phyloP scores from a whole-genome alignment of 2,329 filamentous ascomycete species.

The Aspergillus novofumigatus region DNA sequence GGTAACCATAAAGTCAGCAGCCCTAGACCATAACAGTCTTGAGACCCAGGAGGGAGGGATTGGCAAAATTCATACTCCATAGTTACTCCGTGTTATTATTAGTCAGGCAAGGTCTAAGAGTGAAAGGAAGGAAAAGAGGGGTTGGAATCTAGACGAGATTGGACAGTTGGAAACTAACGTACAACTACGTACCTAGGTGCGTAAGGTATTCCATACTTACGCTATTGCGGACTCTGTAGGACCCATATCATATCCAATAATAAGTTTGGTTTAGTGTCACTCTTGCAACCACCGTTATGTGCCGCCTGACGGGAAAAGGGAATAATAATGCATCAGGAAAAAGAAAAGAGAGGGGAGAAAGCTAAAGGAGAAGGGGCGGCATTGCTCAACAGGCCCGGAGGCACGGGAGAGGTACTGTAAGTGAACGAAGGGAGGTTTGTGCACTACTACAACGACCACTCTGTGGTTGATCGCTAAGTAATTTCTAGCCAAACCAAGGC shows the following conservation, averaged over 20 bases:
- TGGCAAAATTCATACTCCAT: background rate
- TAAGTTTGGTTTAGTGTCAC: conserved; percentile 27
- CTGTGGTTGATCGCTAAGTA: conserved; percentile 28
- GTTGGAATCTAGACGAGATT: conserved; percentile 11
- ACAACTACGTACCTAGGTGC: background rate
- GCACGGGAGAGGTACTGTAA: conserved; percentile 11
- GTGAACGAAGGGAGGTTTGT: conserved; percentile 20
- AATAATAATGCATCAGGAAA: conserved; percentile 1
- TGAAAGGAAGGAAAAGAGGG: conserved; percentile 7
- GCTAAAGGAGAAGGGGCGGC: conserved; percentile 20
- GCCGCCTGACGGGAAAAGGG: conserved; percentile 4
- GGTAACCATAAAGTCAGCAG: conserved; percentile 19
- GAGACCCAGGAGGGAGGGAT: background rate
- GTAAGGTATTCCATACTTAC: conserved; percentile 1
- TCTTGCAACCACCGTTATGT: conserved; percentile 25
- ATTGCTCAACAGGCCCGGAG: conserved; percentile 19
- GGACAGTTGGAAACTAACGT: background rate
- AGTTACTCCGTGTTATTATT: background rate
- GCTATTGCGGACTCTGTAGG: conserved; percentile 15
- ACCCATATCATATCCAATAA: conserved; percentile 36
- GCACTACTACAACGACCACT: conserved; percentile 5
- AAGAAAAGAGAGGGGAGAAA: conserved; percentile 6
- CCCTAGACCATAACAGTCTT: background rate
- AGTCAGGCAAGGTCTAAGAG: background rate
- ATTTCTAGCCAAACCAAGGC: conserved; percentile 18